Conservation (phyloP, 768 basidiomycete genomes). For the Wakefieldia striispora region DNA sequence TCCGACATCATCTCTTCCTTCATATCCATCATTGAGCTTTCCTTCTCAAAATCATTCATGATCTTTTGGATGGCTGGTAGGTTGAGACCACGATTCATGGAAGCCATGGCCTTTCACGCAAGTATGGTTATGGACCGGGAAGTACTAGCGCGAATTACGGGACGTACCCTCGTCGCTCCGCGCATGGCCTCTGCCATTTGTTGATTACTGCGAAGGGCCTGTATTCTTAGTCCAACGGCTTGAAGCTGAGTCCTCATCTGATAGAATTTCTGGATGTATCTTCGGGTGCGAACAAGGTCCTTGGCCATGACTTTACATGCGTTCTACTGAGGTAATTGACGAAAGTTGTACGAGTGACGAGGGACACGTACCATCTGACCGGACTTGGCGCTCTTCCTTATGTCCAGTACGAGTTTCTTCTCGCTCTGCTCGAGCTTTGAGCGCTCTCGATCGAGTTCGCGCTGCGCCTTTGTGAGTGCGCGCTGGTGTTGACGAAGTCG, state of each 20-base stretch:
- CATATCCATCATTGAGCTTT: slow-evolving; percentile 99
- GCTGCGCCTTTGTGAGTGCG: slow-evolving; percentile 92
- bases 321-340: slow-evolving; percentile 54
- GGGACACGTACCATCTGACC: slow-evolving; percentile 78
- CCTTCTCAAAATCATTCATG: slow-evolving; percentile 97
- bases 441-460: slow-evolving; percentile 96
- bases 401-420: slow-evolving; percentile 94
- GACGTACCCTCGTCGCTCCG: slow-evolving; percentile 87
- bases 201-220: slow-evolving; percentile 94
- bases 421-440: slow-evolving; percentile 92
- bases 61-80: slow-evolving; percentile 92
- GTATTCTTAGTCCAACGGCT: slow-evolving; percentile 92
- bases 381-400: slow-evolving; percentile 93
- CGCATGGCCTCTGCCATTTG: slow-evolving; percentile 99
- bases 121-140: slow-evolving; percentile 3
- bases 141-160: background rate
- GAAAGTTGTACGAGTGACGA: slow-evolving; percentile 4
- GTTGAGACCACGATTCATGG: slow-evolving; percentile 96
- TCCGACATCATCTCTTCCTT: slow-evolving; percentile 99
- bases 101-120: slow-evolving; percentile 81
- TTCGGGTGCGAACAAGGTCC: slow-evolving; percentile 92
- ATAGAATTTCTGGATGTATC: slow-evolving; percentile 97
- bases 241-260: slow-evolving; percentile 99
- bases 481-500: slow-evolving; percentile 96
- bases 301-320: slow-evolving; percentile 99